A percentile compares a stretch with the other conserved stretches of the same genome.
Evolutionary conservation across 23 red algal species (phyloP).

Genomic region (Gracilaria domingensis): DNA sequence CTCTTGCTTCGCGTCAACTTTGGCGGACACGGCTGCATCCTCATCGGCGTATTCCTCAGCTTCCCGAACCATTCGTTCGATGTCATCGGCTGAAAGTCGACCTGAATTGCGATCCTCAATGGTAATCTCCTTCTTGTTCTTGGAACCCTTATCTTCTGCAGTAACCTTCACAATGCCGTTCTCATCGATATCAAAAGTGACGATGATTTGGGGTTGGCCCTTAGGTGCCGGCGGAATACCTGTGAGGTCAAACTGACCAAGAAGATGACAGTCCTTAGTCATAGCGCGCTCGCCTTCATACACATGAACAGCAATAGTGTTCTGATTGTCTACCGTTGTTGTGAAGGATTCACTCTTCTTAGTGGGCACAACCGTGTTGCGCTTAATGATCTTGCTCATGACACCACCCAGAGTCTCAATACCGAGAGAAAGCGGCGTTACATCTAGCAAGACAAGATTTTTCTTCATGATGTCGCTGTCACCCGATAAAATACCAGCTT

Average conservation of each 20-base stretch:
- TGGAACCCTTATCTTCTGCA: constrained; percentile 91
- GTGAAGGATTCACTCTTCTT: constrained; percentile 97
- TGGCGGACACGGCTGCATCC: constrained; percentile 77
- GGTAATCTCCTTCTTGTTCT: constrained; percentile 88
- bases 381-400: constrained; percentile 98
- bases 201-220: constrained; percentile 92
- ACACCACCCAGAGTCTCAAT: constrained; percentile 99
- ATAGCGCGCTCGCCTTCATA: constrained; percentile 95
- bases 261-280: constrained; percentile 96
- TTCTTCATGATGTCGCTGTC: constrained; percentile 83
- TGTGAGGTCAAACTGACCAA: constrained; percentile 99
- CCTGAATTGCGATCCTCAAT: constrained; percentile 91
- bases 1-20: constrained; percentile 88
- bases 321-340: constrained; percentile 92
- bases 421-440: constrained; percentile 94
- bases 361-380: constrained; percentile 92
- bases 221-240: constrained; percentile 89
- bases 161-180: constrained; percentile 94
- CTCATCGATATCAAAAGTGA: constrained; percentile 98
- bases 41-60: constrained; percentile 93
- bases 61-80: constrained; percentile 94
- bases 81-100: constrained; percentile 86
- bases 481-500: constrained; percentile 93
- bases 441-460: constrained; percentile 90
- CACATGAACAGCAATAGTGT: constrained; percentile 89